Conservation (phyloP, 23 red algal species). For the Gracilaria gracilis region DNA sequence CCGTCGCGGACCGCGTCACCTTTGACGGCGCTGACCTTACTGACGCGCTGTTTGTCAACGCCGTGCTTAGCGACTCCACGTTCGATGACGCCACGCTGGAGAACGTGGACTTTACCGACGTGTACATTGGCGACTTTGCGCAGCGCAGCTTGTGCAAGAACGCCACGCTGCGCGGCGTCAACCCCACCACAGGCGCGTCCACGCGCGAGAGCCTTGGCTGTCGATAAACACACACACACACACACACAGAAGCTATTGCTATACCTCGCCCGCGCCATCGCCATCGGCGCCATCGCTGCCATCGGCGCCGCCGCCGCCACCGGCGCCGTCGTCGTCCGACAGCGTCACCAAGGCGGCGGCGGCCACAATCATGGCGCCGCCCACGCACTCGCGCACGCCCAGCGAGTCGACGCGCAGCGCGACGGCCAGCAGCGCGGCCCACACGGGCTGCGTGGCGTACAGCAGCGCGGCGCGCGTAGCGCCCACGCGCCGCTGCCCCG, state of each 20-base stretch:
- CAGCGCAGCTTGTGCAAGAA: slow-evolving; percentile 76
- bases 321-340: slow-evolving; percentile 3
- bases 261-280: too few relatives aligned
- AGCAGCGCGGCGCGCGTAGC: slow-evolving; percentile 62
- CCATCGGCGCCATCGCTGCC: too few relatives aligned
- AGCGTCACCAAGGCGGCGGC: slow-evolving; percentile 40
- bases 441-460: slow-evolving; percentile 81
- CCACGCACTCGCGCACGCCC: slow-evolving; percentile 46
- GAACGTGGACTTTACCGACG: slow-evolving; percentile 91
- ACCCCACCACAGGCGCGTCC: slow-evolving; percentile 81
- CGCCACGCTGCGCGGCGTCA: slow-evolving; percentile 73
- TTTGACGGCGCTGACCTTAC: slow-evolving; percentile 88
- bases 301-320: too few relatives aligned
- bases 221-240: slow-evolving; percentile 26
- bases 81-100: slow-evolving; percentile 85
- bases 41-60: slow-evolving; percentile 78
- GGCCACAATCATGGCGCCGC: slow-evolving; percentile 60
- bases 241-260: too few relatives aligned
- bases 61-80: slow-evolving; percentile 86
- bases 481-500: slow-evolving; percentile 65
- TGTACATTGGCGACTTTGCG: slow-evolving; percentile 95
- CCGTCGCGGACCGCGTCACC: slow-evolving; percentile 85
- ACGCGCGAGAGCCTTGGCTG: slow-evolving; percentile 89
- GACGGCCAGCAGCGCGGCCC: slow-evolving; percentile 52
- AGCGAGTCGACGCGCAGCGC: slow-evolving; percentile 44